Percentiles rank a stretch among this genome's conserved stretches.
Conservation (phyloP, 805 yeast species). For the Tetrapisispora namnaoensis region DNA sequence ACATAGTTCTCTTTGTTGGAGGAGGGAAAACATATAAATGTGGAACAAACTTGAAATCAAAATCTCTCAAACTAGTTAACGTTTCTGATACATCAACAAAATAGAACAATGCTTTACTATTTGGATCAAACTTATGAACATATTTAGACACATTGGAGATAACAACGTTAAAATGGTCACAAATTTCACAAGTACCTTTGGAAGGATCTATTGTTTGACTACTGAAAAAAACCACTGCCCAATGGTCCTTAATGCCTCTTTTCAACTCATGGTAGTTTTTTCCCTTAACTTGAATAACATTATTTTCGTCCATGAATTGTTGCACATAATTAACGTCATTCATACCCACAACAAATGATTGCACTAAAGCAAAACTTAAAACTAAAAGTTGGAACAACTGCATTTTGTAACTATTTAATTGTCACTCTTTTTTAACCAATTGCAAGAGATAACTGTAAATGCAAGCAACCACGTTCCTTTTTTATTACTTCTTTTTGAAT, state of each 20-base stretch:
- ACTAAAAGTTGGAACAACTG: neutral
- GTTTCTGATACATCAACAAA: neutral
- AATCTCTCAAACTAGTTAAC: conserved; percentile 1
- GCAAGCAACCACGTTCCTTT: neutral
- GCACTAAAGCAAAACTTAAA: neutral
- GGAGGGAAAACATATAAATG: conserved; percentile 1
- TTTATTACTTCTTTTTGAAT: neutral
- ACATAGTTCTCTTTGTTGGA: neutral
- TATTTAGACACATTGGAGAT: neutral
- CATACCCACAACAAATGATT: neutral
- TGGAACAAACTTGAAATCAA: conserved; percentile 2
- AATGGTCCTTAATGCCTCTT: conserved; percentile 1
- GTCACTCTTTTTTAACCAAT: neutral
- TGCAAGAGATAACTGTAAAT: neutral
- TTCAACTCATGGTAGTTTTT: neutral
- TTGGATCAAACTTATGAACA: neutral
- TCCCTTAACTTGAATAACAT: neutral
- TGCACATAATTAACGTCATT: neutral
- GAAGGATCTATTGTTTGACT: neutral
- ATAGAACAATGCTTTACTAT: conserved; percentile 1
- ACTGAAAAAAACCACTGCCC: neutral
- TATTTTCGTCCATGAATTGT: neutral
- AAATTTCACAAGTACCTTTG: conserved; percentile 2
- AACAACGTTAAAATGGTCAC: conserved; percentile 1
- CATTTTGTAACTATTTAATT: neutral